These are phyloP conservation scores for Magnusiomyces tetraspermus DNA, from an alignment of 1,139 yeast genomes.

Conservation along the genomic window DNA sequence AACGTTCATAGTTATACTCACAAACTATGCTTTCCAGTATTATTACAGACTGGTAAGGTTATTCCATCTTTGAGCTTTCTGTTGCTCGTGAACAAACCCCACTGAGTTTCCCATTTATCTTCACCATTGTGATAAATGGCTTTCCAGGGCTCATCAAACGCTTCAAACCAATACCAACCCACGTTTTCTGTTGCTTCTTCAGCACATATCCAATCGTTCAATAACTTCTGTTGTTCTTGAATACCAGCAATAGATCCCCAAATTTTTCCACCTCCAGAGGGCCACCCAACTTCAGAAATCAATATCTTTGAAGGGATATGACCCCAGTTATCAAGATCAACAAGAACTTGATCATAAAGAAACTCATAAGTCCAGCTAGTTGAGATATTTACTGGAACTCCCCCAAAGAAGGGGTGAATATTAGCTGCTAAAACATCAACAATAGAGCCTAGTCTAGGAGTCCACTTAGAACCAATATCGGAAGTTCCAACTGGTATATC, in stretches of 20 bases:
- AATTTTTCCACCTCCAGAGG: constrained; percentile 48
- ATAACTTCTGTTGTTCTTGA: constrained; percentile 39
- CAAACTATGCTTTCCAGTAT: too few species aligned
- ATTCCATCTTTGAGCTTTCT: constrained; percentile 36
- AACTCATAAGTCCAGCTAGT: constrained; percentile 47
- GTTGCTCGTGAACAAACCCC: constrained; percentile 53
- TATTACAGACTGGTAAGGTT: constrained; percentile 9
- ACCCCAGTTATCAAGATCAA: constrained; percentile 24
- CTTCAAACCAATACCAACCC: constrained; percentile 60
- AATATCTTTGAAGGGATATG: constrained; percentile 28
- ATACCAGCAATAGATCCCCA: constrained; percentile 41
- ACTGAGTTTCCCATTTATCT: constrained; percentile 56
- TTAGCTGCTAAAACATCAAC: constrained; percentile 56
- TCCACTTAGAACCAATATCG: constrained; percentile 42
- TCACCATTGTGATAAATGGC: constrained; percentile 40
- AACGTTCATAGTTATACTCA: too few species aligned
- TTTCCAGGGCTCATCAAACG: constrained; percentile 70
- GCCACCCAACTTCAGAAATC: constrained; percentile 67
- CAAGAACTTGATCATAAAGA: constrained; percentile 37
- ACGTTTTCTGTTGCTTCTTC: constrained; percentile 24
- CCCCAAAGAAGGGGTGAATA: constrained; percentile 62
- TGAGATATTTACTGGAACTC: constrained; percentile 43
- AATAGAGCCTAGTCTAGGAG: constrained; percentile 28
- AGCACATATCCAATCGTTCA: constrained; percentile 46
- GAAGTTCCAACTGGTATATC: constrained; percentile 47